phyloP scores from a whole-genome alignment of 179 eudicot species.

The Beta macrorhiza region DNA sequence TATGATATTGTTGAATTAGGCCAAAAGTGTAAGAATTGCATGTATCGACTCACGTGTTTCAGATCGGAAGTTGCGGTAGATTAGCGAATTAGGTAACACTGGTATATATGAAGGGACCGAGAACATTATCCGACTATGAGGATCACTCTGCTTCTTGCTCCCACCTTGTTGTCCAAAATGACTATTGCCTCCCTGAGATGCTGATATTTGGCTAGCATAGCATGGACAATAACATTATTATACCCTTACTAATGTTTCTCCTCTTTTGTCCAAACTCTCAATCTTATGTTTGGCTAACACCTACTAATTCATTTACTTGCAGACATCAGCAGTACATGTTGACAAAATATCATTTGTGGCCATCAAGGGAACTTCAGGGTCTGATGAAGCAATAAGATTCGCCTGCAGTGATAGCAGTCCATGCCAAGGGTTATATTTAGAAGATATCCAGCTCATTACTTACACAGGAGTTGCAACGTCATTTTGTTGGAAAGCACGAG shows the following conservation, averaged over 20 bases:
- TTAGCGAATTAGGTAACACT: too few species aligned
- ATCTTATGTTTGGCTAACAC: neutral
- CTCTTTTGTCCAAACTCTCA: neutral
- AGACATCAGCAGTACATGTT: slow-evolving; percentile 69
- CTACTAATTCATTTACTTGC: slow-evolving; percentile 22
- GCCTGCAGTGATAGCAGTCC: slow-evolving; percentile 78
- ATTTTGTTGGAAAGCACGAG: slow-evolving; percentile 82
- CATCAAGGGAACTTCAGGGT: slow-evolving; percentile 80
- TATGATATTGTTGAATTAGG: too few species aligned
- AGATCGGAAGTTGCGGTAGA: too few species aligned
- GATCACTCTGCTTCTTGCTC: neutral
- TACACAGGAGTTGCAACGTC: slow-evolving; percentile 41
- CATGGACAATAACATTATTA: neutral
- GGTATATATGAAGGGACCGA: too few species aligned
- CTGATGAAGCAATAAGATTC: slow-evolving; percentile 70
- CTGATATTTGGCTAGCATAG: neutral
- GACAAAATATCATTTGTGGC: slow-evolving; percentile 49
- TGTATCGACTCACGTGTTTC: too few species aligned
- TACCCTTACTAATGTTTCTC: neutral
- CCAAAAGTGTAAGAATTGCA: too few species aligned
- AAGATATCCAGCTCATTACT: slow-evolving; percentile 59
- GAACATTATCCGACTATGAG: neutral
- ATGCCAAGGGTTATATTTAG: slow-evolving; percentile 60
- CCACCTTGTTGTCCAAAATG: neutral
- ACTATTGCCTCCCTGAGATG: neutral